Evolutionary conservation across 2,329 filamentous ascomycete species (phyloP).

Genomic region (Dactylellina sp.): DNA sequence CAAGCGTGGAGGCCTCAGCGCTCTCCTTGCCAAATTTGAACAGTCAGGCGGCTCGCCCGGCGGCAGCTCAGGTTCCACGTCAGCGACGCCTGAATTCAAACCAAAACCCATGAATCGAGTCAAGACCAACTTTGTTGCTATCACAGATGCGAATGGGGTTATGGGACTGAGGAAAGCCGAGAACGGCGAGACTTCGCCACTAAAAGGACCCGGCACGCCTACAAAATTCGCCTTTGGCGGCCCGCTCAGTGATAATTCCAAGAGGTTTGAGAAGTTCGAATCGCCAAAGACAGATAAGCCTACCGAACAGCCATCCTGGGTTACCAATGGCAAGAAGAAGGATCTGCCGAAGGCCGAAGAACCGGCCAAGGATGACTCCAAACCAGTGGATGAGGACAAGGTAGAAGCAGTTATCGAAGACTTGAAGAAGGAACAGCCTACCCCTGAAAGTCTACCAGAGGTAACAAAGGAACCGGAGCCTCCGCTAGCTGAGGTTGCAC

Average conservation of each 20-base stretch:
- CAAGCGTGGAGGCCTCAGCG: slow-evolving; percentile 57
- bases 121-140: slow-evolving; percentile 60
- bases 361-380: slow-evolving; percentile 12
- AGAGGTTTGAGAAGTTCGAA: slow-evolving; percentile 53
- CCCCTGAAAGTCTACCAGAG: slow-evolving; percentile 27
- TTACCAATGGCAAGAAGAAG: slow-evolving; percentile 36
- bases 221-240: slow-evolving; percentile 52
- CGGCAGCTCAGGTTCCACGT: slow-evolving; percentile 26
- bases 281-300: slow-evolving; percentile 49
- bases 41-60: slow-evolving; percentile 56
- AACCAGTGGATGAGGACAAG: slow-evolving; percentile 16
- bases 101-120: slow-evolving; percentile 58
- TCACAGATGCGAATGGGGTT: slow-evolving; percentile 54
- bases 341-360: slow-evolving; percentile 26
- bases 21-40: slow-evolving; percentile 60
- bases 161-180: slow-evolving; percentile 57
- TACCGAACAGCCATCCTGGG: slow-evolving; percentile 7
- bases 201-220: slow-evolving; percentile 52
- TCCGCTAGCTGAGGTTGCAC: slow-evolving; percentile 10
- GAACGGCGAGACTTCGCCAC: slow-evolving; percentile 48
- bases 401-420: background rate
- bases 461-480: slow-evolving; percentile 40
- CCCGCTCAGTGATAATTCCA: slow-evolving; percentile 46
- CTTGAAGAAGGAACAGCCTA: slow-evolving; percentile 27
- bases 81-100: slow-evolving; percentile 58